Evolutionary conservation across 2,329 filamentous ascomycete species (phyloP).

Genomic region (Alternaria ethzedia): DNA sequence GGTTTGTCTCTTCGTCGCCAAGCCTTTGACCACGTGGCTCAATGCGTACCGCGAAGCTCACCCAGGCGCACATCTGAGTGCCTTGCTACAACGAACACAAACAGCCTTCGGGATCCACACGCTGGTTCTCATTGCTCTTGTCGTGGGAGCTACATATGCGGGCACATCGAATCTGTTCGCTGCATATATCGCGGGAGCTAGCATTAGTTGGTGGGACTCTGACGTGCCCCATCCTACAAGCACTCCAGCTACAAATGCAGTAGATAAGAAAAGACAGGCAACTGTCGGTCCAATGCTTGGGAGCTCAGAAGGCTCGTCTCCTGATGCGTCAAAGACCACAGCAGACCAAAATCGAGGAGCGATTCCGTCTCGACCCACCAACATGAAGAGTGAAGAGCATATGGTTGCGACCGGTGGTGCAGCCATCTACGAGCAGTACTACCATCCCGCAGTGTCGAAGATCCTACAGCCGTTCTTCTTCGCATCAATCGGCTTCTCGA

Average conservation of each 20-base stretch:
- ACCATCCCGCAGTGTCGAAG: conserved; percentile 52
- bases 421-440: conserved; percentile 56
- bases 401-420: conserved; percentile 22
- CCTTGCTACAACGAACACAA: conserved; percentile 36
- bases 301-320: neutral
- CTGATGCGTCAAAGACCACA: neutral
- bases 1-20: conserved; percentile 54
- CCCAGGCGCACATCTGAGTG: conserved; percentile 24
- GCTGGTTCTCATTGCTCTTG: conserved; percentile 55
- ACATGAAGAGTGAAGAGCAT: neutral
- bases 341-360: neutral
- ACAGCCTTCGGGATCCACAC: conserved; percentile 58
- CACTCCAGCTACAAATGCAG: neutral
- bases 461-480: conserved; percentile 78
- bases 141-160: conserved; percentile 63
- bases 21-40: conserved; percentile 50
- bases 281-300: neutral
- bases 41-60: conserved; percentile 40
- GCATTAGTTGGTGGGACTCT: conserved; percentile 66
- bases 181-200: conserved; percentile 65
- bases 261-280: neutral
- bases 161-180: conserved; percentile 69
- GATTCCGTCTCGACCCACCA: neutral
- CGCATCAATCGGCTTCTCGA: conserved; percentile 76
- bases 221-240: conserved; percentile 37